A percentile compares a stretch with the other conserved stretches of the same genome.
These are phyloP conservation scores for Aspergillus kassunensis DNA, from an alignment of 495 filamentous ascomycete species.

Conservation along the genomic window DNA sequence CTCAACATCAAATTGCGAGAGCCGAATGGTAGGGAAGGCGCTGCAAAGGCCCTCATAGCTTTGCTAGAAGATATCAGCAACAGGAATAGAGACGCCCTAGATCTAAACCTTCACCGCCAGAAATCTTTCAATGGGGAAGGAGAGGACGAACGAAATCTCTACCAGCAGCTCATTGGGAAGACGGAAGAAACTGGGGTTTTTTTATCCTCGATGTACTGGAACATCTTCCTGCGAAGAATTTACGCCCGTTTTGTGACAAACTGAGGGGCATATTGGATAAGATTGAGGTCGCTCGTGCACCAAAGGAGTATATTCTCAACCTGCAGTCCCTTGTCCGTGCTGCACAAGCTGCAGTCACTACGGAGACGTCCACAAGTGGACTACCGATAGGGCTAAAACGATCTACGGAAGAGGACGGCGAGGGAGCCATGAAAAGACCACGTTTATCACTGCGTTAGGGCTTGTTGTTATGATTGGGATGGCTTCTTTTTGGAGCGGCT, in stretches of 20 bases:
- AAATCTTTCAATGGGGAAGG: slow-evolving; percentile 38
- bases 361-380: slow-evolving; percentile 2
- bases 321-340: slow-evolving; percentile 29
- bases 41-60: slow-evolving; percentile 37
- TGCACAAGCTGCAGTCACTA: slow-evolving; percentile 29
- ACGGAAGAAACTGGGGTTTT: slow-evolving; percentile 30
- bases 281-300: slow-evolving; percentile 39
- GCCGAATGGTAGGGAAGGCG: slow-evolving; percentile 37
- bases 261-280: slow-evolving; percentile 35
- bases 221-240: slow-evolving; percentile 28
- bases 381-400: slow-evolving; percentile 37
- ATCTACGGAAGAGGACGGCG: slow-evolving; percentile 27
- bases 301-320: slow-evolving; percentile 33
- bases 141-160: slow-evolving; percentile 48
- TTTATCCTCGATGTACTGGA: slow-evolving; percentile 46
- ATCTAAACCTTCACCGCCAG: slow-evolving; percentile 37
- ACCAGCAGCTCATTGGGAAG: slow-evolving; percentile 43
- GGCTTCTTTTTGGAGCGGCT: too few relatives aligned
- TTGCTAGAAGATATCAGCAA: slow-evolving; percentile 41
- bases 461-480: background rate
- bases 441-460: slow-evolving; percentile 16
- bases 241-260: slow-evolving; percentile 28
- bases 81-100: slow-evolving; percentile 45
- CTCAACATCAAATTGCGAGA: slow-evolving; percentile 32
- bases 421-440: slow-evolving; percentile 30